These are phyloP conservation scores for Euphorbia lathyris DNA, from an alignment of 345 rosid species.

Conservation along the genomic window DNA sequence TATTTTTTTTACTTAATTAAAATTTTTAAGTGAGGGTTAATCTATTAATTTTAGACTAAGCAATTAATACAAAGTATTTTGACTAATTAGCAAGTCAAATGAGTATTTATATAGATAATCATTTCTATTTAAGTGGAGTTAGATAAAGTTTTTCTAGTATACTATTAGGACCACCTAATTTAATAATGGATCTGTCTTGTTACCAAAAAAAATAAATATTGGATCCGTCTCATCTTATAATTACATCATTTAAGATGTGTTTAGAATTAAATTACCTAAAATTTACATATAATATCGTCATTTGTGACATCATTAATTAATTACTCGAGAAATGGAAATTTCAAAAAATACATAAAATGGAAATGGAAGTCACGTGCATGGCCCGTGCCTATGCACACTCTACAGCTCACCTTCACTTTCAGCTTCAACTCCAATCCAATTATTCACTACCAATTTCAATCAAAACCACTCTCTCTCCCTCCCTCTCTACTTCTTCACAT, in stretches of 20 bases:
- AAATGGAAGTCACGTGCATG: constrained; percentile 9
- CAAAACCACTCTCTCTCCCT: not conserved
- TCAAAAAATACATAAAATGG: no score
- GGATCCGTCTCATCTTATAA: not conserved
- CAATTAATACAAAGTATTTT: no score
- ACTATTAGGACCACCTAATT: not conserved
- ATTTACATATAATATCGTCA: no score
- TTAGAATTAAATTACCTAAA: no score
- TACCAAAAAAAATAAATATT: no score
- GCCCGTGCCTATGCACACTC: not conserved
- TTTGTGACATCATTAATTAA: not conserved
- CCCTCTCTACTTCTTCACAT: not conserved
- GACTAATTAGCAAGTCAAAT: no score
- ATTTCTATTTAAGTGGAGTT: not conserved
- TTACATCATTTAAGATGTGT: not conserved
- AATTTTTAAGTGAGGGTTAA: no score
- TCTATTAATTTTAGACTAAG: no score
- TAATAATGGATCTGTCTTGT: not conserved
- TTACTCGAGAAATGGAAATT: not conserved
- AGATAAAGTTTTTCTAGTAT: no score
- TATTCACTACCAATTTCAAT: not conserved
- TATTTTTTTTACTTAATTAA: no score
- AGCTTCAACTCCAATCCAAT: not conserved
- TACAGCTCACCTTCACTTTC: constrained; percentile 18
- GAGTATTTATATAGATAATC: no score